These are phyloP conservation scores for Phytopythium aichiense DNA, from an alignment of 352 stramenopile species.

Conservation along the genomic window DNA sequence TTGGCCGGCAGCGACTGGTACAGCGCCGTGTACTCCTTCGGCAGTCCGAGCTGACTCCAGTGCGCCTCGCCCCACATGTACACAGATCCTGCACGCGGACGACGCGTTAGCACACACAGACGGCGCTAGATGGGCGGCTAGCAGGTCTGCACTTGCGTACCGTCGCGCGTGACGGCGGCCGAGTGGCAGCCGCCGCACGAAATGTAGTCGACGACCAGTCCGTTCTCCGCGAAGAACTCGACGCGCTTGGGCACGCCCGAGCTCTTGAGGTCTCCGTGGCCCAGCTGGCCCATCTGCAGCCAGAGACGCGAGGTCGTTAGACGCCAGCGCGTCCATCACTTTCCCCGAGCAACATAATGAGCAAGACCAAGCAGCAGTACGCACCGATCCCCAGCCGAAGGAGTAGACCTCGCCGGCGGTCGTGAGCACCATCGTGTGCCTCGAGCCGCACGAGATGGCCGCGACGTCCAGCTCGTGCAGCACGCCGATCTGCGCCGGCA, in stretches of 20 bases:
- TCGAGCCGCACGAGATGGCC: slow-evolving; percentile 75
- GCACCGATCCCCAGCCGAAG: slow-evolving; percentile 76
- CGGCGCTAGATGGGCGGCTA: background rate
- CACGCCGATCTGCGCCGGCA: slow-evolving; percentile 52
- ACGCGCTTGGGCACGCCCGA: slow-evolving; percentile 55
- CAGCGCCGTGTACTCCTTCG: slow-evolving; percentile 53
- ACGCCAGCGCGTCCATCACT: background rate
- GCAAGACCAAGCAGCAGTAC: slow-evolving; percentile 8
- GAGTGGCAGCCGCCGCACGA: slow-evolving; percentile 82
- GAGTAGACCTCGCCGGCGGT: slow-evolving; percentile 55
- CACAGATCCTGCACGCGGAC: slow-evolving; percentile 29
- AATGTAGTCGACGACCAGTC: slow-evolving; percentile 63
- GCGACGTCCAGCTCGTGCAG: slow-evolving; percentile 49
- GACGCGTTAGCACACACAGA: background rate
- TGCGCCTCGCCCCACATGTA: slow-evolving; percentile 86
- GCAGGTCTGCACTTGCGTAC: slow-evolving; percentile 12
- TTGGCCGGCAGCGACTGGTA: slow-evolving; percentile 66
- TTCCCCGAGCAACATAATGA: too few relatives aligned
- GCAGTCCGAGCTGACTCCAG: slow-evolving; percentile 74
- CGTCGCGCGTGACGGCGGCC: slow-evolving; percentile 62
- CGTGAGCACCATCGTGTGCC: slow-evolving; percentile 79
- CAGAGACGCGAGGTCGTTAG: background rate
- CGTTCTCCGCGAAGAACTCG: slow-evolving; percentile 48
- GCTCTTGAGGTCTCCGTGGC: slow-evolving; percentile 73
- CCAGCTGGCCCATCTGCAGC: slow-evolving; percentile 73